These are phyloP conservation scores for Postia placenta DNA, from an alignment of 768 basidiomycete genomes.

Conservation along the genomic window DNA sequence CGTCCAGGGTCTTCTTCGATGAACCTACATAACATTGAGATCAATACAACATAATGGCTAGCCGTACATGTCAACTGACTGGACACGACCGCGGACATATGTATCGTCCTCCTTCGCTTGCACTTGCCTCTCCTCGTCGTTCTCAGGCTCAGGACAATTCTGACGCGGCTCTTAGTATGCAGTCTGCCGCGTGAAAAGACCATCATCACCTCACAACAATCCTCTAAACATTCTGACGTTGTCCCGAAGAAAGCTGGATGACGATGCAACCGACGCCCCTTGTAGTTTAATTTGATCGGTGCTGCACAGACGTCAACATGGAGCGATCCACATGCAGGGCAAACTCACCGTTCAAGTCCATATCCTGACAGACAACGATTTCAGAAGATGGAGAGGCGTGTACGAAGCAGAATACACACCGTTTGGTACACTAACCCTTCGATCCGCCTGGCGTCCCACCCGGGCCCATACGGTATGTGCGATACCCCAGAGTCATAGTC, in stretches of 20 bases:
- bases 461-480: constrained; percentile 58
- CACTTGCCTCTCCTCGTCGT: constrained; percentile 47
- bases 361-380: constrained; percentile 33
- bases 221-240: constrained; percentile 50
- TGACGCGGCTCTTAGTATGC: no score
- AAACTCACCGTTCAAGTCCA: constrained; percentile 50
- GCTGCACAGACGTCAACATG: constrained; percentile 28
- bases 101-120: constrained; percentile 47
- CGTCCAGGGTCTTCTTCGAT: constrained; percentile 56
- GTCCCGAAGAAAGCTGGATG: constrained; percentile 61
- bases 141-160: constrained; percentile 53
- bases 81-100: constrained; percentile 49
- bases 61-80: constrained; percentile 27
- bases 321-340: not conserved
- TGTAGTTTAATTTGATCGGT: constrained; percentile 59
- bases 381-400: no score
- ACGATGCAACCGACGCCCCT: constrained; percentile 51
- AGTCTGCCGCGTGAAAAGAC: no score
- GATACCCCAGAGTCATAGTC: constrained; percentile 49
- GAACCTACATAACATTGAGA: constrained; percentile 31
- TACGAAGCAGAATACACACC: constrained; percentile 25
- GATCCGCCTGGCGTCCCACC: constrained; percentile 50
- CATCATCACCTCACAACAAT: constrained; percentile 49
- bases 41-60: not conserved
- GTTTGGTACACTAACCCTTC: constrained; percentile 54